Evolutionary conservation across 2,329 filamentous ascomycete species (phyloP).

Genomic region (Aureobasidium subglaciale): DNA sequence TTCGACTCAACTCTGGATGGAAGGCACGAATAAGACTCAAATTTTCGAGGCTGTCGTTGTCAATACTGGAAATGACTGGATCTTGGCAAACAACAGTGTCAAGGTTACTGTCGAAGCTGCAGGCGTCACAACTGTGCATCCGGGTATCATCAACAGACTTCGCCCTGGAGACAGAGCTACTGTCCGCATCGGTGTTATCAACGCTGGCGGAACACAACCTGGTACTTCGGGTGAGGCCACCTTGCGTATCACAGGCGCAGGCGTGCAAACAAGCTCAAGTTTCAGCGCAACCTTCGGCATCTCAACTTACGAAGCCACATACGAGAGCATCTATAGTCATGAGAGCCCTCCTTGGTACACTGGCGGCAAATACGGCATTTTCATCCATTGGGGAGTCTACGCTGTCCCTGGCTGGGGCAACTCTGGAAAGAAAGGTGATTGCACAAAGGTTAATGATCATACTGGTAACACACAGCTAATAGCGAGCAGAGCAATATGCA

Average conservation of each 20-base stretch:
- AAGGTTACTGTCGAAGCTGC: constrained; percentile 29
- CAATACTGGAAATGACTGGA: constrained; percentile 31
- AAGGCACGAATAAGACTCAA: constrained; percentile 33
- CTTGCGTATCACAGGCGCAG: constrained; percentile 23
- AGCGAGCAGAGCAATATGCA: constrained; percentile 25
- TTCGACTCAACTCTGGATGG: constrained; percentile 36
- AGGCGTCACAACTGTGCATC: constrained; percentile 28
- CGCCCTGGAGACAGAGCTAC: constrained; percentile 34
- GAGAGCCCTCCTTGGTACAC: constrained; percentile 49
- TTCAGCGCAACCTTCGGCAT: constrained; percentile 34
- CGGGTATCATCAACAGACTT: constrained; percentile 33
- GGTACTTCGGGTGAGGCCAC: constrained; percentile 28
- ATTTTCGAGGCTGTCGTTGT: constrained; percentile 34
- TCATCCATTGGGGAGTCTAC: constrained; percentile 54
- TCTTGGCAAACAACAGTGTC: constrained; percentile 30
- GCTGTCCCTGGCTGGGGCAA: constrained; percentile 51
- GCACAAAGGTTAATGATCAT: too few relatives aligned
- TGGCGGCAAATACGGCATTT: constrained; percentile 52
- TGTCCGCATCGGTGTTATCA: constrained; percentile 33
- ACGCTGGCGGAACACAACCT: constrained; percentile 25
- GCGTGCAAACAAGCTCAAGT: constrained; percentile 23
- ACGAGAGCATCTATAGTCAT: constrained; percentile 35
- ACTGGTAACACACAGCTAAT: not conserved
- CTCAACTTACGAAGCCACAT: constrained; percentile 28
- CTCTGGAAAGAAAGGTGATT: constrained; percentile 19